A percentile compares a stretch with the other conserved stretches of the same genome.
Evolutionary conservation across 257 asterid species (phyloP).

Genomic region (Linderniella brevidens): DNA sequence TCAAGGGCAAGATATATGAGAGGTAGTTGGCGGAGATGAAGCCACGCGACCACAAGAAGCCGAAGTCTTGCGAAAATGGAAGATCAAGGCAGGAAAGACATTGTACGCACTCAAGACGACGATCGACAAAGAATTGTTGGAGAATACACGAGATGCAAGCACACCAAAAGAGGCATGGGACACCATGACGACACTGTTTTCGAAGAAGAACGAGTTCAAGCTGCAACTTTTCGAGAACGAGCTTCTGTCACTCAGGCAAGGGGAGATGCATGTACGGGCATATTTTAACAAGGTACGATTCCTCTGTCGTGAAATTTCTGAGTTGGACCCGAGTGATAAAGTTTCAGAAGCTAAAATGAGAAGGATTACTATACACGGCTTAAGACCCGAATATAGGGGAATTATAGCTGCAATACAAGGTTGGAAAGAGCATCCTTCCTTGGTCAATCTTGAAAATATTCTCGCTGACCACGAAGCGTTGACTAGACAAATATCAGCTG

Average conservation of each 20-base stretch:
- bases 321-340: not conserved
- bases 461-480: not conserved
- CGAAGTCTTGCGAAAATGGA: conserved; percentile 7
- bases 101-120: conserved; percentile 4
- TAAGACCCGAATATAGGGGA: not conserved
- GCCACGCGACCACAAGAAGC: conserved; percentile 1
- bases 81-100: not conserved
- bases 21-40: not conserved
- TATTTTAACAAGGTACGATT: not conserved
- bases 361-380: not conserved
- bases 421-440: not conserved
- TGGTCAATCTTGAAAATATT: not conserved
- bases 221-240: conserved; percentile 6
- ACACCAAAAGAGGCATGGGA: conserved; percentile 5
- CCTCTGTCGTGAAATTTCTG: not conserved
- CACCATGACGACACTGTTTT: not conserved
- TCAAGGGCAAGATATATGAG: not conserved
- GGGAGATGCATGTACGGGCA: not conserved
- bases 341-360: not conserved
- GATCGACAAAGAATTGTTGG: conserved; percentile 6
- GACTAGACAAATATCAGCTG: not conserved
- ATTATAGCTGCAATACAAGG: not conserved
- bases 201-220: conserved; percentile 8
- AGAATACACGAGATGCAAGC: conserved; percentile 6
- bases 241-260: not conserved